Conservation (phyloP, 192 early-diverging fungal species). For the Chytriomyces sp. region DNA sequence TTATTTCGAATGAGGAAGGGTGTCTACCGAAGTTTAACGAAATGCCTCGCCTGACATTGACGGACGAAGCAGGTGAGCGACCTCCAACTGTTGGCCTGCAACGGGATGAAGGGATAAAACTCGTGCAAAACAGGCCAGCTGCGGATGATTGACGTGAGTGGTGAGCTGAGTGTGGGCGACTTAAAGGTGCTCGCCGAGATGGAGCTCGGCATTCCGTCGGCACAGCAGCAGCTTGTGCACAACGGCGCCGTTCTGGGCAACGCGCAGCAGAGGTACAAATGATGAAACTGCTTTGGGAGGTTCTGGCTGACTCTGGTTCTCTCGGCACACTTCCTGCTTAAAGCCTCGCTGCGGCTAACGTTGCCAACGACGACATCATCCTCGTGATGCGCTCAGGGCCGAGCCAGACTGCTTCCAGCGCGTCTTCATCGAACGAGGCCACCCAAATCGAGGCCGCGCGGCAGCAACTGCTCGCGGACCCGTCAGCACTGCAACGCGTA, state of each 20-base stretch:
- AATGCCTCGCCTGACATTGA: neutral
- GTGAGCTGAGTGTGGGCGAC: slow-evolving; percentile 31
- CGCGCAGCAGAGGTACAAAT: no score
- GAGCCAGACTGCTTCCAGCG: slow-evolving; percentile 29
- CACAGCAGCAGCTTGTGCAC: slow-evolving; percentile 65
- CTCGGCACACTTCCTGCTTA: neutral
- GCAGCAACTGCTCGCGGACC: slow-evolving; percentile 64
- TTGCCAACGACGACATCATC: slow-evolving; percentile 76
- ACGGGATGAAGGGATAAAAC: neutral
- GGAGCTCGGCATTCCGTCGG: slow-evolving; percentile 71
- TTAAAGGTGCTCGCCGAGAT: slow-evolving; percentile 74
- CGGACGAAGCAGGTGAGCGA: neutral
- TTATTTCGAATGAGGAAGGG: no score
- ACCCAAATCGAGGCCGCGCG: slow-evolving; percentile 56
- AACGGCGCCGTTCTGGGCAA: slow-evolving; percentile 68
- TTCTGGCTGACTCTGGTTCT: no score
- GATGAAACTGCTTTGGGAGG: no score
- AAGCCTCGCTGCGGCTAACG: neutral
- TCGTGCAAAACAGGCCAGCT: neutral
- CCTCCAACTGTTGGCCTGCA: neutral
- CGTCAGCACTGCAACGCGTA: slow-evolving; percentile 46
- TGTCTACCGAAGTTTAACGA: no score
- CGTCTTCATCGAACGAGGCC: slow-evolving; percentile 31
- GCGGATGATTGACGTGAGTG: slow-evolving; percentile 20
- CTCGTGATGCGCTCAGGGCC: slow-evolving; percentile 51